Evolutionary conservation across 2,329 filamentous ascomycete genomes (phyloP).

Genomic region (Aspergillus cejpii): DNA sequence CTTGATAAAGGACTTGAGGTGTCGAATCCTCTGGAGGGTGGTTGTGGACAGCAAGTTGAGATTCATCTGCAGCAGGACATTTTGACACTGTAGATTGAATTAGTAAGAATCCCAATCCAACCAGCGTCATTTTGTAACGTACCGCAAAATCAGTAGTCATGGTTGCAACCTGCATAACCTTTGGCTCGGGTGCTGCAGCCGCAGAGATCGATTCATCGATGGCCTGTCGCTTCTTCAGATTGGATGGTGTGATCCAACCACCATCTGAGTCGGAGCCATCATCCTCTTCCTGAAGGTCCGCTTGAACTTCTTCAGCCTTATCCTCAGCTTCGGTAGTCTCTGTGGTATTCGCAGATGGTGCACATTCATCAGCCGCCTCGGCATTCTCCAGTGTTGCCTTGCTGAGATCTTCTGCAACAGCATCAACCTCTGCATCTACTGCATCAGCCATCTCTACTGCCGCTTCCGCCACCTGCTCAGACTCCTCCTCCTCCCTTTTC

Average conservation of each 20-base stretch:
- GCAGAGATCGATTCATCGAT: slow-evolving; percentile 52
- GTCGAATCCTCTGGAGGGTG: slow-evolving; percentile 69
- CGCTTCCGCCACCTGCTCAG: slow-evolving; percentile 22
- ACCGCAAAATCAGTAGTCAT: slow-evolving; percentile 95
- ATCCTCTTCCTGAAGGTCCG: slow-evolving; percentile 23
- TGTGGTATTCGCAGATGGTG: slow-evolving; percentile 8
- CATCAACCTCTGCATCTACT: slow-evolving; percentile 22
- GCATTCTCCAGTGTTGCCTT: slow-evolving; percentile 24
- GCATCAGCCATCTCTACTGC: slow-evolving; percentile 15
- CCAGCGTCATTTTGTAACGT: slow-evolving; percentile 29
- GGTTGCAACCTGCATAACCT: slow-evolving; percentile 75
- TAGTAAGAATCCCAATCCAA: background rate
- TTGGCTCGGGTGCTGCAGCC: slow-evolving; percentile 49
- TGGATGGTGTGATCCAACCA: slow-evolving; percentile 91
- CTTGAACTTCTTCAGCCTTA: slow-evolving; percentile 20
- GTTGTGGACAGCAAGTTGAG: slow-evolving; percentile 73
- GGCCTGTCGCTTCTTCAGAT: slow-evolving; percentile 76
- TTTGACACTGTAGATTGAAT: slow-evolving; percentile 53
- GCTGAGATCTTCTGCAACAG: slow-evolving; percentile 26
- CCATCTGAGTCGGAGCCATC: slow-evolving; percentile 42
- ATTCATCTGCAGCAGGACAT: slow-evolving; percentile 90
- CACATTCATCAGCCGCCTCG: slow-evolving; percentile 21
- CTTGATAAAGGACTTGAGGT: slow-evolving; percentile 80
- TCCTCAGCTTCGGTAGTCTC: slow-evolving; percentile 17
- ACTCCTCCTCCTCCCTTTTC: slow-evolving; percentile 27